These are phyloP conservation scores for Limonium bicolor DNA, from an alignment of 148 eudicot genomes.

Conservation along the genomic window DNA sequence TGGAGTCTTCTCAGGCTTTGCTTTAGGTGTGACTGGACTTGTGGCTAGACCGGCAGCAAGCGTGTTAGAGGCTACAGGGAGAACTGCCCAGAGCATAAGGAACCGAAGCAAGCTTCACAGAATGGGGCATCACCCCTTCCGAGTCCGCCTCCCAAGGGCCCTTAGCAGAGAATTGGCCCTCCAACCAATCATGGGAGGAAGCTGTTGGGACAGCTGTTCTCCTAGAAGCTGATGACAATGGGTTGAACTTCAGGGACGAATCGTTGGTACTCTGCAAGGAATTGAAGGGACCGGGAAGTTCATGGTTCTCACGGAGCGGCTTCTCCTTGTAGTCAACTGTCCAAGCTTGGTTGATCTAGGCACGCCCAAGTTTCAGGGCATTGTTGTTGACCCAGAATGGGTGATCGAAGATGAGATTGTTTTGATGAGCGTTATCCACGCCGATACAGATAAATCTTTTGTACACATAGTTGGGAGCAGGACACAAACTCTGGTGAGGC, in stretches of 20 bases:
- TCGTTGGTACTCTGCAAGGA: slow-evolving; percentile 49
- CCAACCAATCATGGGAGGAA: slow-evolving; percentile 88
- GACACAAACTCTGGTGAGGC: slow-evolving; percentile 36
- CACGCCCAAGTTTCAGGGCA: slow-evolving; percentile 51
- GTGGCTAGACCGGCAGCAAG: slow-evolving; percentile 98
- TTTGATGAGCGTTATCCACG: slow-evolving; percentile 69
- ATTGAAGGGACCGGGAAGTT: slow-evolving; percentile 50
- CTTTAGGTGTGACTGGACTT: slow-evolving; percentile 86
- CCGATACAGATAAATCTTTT: slow-evolving; percentile 32
- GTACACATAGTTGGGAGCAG: slow-evolving; percentile 83
- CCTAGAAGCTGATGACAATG: slow-evolving; percentile 29
- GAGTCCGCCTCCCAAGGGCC: slow-evolving; percentile 86
- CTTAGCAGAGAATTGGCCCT: slow-evolving; percentile 55
- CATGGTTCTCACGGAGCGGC: slow-evolving; percentile 48
- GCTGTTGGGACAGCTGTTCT: slow-evolving; percentile 72
- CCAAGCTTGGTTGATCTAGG: slow-evolving; percentile 44
- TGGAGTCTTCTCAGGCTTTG: slow-evolving; percentile 89
- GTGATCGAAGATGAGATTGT: slow-evolving; percentile 44
- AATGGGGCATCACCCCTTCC: slow-evolving; percentile 36
- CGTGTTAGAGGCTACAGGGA: slow-evolving; percentile 86
- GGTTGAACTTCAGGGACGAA: slow-evolving; percentile 42
- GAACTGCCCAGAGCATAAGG: slow-evolving; percentile 91
- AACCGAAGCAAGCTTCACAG: slow-evolving; percentile 71
- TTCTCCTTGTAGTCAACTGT: slow-evolving; percentile 48
- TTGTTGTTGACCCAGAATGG: slow-evolving; percentile 71